A percentile compares a stretch with the other conserved stretches of the same genome.
Evolutionary conservation across 192 early-diverging fungal species (phyloP).

Genomic region (Coemansia sp.): DNA sequence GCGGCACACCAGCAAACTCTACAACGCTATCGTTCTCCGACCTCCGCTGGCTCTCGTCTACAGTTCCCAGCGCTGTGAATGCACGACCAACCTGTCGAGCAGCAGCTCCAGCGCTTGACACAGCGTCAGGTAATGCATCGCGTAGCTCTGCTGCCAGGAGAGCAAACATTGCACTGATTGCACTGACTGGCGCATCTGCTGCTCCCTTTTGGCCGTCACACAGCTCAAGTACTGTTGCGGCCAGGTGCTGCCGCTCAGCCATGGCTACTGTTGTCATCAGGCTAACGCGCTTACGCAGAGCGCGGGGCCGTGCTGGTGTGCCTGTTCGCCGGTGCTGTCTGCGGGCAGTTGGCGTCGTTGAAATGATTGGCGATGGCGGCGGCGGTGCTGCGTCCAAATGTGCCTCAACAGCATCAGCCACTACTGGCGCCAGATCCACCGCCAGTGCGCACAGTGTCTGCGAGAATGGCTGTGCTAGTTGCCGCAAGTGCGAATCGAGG

Average conservation of each 20-base stretch:
- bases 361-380: background rate
- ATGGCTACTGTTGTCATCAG: constrained; percentile 13
- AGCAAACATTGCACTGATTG: constrained; percentile 12
- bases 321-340: constrained; percentile 2
- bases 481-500: constrained; percentile 20
- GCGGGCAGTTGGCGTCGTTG: background rate
- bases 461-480: constrained; percentile 17
- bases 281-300: constrained; percentile 22
- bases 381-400: constrained; percentile 14
- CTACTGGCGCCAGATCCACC: constrained; percentile 10
- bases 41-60: constrained; percentile 4
- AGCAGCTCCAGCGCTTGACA: background rate
- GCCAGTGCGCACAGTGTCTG: constrained; percentile 12
- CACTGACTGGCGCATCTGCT: background rate
- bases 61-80: constrained; percentile 6
- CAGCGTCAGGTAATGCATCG: constrained; percentile 8
- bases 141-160: constrained; percentile 21
- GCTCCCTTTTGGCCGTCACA: constrained; percentile 5
- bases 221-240: constrained; percentile 10
- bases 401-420: constrained; percentile 15
- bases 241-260: constrained; percentile 19
- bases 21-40: constrained; percentile 14
- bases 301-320: background rate
- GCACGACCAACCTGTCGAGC: constrained; percentile 5
- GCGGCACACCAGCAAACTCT: constrained; percentile 18